These are phyloP conservation scores for Emiliania huxleyi DNA, from an alignment of 78 protist species.

Conservation along the genomic window DNA sequence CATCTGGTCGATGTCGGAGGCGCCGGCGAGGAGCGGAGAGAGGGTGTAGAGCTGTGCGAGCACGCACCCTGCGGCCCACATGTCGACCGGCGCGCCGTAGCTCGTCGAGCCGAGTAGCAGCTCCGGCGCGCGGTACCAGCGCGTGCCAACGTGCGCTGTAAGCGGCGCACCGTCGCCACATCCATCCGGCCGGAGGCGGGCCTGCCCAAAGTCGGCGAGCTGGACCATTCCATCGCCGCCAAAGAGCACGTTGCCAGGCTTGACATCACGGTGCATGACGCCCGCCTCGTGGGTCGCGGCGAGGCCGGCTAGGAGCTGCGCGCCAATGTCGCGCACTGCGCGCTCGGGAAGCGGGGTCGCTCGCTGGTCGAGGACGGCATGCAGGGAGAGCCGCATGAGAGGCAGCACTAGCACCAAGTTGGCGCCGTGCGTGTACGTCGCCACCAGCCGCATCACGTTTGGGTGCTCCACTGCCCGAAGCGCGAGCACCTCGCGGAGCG, in stretches of 20 bases:
- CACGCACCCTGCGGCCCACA: conserved; percentile 33
- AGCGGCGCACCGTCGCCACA: background rate
- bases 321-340: too few relatives aligned
- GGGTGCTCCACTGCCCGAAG: conserved; percentile 90
- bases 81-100: conserved; percentile 19
- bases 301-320: background rate
- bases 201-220: conserved; percentile 30
- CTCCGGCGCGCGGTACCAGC: conserved; percentile 59
- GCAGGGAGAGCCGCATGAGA: background rate
- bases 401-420: conserved; percentile 15
- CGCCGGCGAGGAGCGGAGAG: conserved; percentile 6
- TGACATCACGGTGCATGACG: background rate
- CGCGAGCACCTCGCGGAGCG: conserved; percentile 94
- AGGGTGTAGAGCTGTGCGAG: background rate
- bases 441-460: conserved; percentile 82
- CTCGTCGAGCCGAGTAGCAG: conserved; percentile 27
- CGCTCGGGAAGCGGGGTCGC: background rate
- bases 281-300: background rate
- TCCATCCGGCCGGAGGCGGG: background rate
- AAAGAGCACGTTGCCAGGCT: conserved; percentile 10
- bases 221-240: background rate
- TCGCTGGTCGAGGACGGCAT: background rate
- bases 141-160: background rate
- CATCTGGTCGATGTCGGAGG: conserved; percentile 30
- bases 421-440: background rate